Evolutionary conservation across 2,329 filamentous ascomycete species (phyloP).

Genomic region (Boeremia exigua): DNA sequence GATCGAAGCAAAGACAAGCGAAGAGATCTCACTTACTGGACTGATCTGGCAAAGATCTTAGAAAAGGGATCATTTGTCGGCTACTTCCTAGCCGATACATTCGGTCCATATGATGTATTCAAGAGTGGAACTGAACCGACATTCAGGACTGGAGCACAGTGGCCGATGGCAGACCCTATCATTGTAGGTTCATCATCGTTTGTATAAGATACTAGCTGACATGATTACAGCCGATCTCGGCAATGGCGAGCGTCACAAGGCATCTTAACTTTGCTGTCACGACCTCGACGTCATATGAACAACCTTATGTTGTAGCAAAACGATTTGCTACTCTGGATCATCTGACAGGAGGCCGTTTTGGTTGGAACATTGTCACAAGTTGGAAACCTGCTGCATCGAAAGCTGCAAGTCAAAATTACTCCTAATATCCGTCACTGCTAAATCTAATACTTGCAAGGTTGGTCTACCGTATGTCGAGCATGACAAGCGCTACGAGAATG

Average conservation of each 20-base stretch:
- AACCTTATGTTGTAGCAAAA: slow-evolving; percentile 68
- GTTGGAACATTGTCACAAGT: slow-evolving; percentile 64
- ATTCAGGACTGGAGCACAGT: slow-evolving; percentile 66
- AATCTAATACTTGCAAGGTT: neutral
- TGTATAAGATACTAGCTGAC: neutral
- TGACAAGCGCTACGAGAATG: slow-evolving; percentile 69
- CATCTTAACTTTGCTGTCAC: slow-evolving; percentile 70
- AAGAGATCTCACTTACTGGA: slow-evolving; percentile 35
- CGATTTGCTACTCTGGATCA: slow-evolving; percentile 69
- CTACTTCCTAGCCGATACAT: slow-evolving; percentile 46
- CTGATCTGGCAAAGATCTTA: slow-evolving; percentile 35
- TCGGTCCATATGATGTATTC: slow-evolving; percentile 72
- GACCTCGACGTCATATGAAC: slow-evolving; percentile 68
- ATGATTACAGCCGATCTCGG: slow-evolving; percentile 58
- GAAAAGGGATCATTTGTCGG: slow-evolving; percentile 39
- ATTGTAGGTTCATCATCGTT: slow-evolving; percentile 37
- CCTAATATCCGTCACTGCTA: no score
- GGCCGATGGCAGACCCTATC: slow-evolving; percentile 68
- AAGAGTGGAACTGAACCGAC: slow-evolving; percentile 57
- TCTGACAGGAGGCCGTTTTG: slow-evolving; percentile 61
- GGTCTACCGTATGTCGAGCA: slow-evolving; percentile 53
- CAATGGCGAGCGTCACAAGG: slow-evolving; percentile 69
- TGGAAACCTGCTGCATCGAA: slow-evolving; percentile 67
- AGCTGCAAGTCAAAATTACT: neutral
- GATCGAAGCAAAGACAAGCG: slow-evolving; percentile 23